Evolutionary conservation across 768 basidiomycete species (phyloP), one percentile per base, ranked within the genome.

Genomic region (Tephrocybe sp.): DNA sequence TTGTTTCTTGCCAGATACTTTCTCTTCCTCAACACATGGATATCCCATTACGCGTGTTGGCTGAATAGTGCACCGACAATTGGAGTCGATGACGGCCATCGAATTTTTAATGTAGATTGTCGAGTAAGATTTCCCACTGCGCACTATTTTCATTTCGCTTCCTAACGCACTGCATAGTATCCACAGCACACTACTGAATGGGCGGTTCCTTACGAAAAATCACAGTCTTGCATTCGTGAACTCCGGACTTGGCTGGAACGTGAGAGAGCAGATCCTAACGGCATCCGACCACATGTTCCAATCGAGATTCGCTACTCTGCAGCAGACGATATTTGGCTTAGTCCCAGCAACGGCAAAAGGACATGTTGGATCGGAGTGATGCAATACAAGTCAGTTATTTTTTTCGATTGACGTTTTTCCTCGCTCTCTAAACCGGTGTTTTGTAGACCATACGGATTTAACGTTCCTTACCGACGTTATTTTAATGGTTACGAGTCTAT

Each of bases 361-460:
- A 94, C 89, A 7, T 89, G 86, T 59, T 99, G 94, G 89, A 91
- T 99, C 53, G 97, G 97, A n/a, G 83, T 98, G 46, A 82, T 97
- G n/a, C 92, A 95, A 63, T 99, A 85, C 74, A 92, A 92, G 96
- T 98, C 51, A 62, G 89, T 70, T 12, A 9, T n/a, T 23, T 12
- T 11, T 46, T 38, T 42, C 36, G 22, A 49, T 46, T 42, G 32
- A n/a, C 23, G 14, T 39, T 50, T 39, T 48, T 45, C n/a, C 31
- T 22, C 36, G 48, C 46, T 19, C 19, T 30, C 33, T 32, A 53
- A 23, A 33, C 26, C 48, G 40, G 40, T 58, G 38, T 8, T 26
- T 26, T 26, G 26, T 54, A 96, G 94, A 62, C 93, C 94, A 3
- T 98, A 94, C 63, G 87, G 87, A 6, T 75, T 85, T 53, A 82